Percentiles rank a stretch among this genome's conserved stretches.
Conservation (phyloP, 2,329 filamentous ascomycete genomes). For the Alternaria tenuissima region DNA sequence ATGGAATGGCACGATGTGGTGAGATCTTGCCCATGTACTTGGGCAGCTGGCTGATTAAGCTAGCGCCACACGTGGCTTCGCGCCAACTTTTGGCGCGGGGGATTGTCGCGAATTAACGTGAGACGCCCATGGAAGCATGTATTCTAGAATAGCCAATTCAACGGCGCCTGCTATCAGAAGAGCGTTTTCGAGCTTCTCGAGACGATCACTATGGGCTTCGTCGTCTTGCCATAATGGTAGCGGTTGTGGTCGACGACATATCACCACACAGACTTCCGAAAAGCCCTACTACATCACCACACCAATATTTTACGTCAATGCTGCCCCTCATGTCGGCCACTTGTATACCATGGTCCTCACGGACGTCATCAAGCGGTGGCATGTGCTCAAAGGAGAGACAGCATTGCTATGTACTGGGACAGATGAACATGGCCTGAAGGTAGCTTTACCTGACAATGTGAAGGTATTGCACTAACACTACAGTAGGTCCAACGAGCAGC, state of each 20-base stretch:
- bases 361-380: constrained; percentile 93
- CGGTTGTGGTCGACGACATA: constrained; percentile 25
- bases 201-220: constrained; percentile 34
- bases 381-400: constrained; percentile 73
- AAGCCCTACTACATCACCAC: constrained; percentile 97
- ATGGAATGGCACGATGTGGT: neutral
- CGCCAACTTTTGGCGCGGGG: constrained; percentile 26
- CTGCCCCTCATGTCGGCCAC: constrained; percentile 93
- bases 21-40: neutral
- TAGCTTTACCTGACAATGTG: constrained; percentile 28
- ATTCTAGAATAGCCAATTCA: constrained; percentile 31
- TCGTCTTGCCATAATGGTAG: constrained; percentile 30
- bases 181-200: constrained; percentile 21
- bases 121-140: constrained; percentile 40
- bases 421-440: constrained; percentile 96
- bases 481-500: constrained; percentile 83
- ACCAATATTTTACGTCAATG: constrained; percentile 99
- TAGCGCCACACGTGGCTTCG: constrained; percentile 23
- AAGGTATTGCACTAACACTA: constrained; percentile 6
- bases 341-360: constrained; percentile 91
- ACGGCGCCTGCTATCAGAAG: constrained; percentile 29
- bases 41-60: constrained; percentile 12
- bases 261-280: constrained; percentile 29
- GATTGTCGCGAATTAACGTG: constrained; percentile 22
- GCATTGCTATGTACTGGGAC: constrained; percentile 88